Conservation (phyloP, 371 early-diverging fungal species). For the Dipsacomyces acuminosporus region DNA sequence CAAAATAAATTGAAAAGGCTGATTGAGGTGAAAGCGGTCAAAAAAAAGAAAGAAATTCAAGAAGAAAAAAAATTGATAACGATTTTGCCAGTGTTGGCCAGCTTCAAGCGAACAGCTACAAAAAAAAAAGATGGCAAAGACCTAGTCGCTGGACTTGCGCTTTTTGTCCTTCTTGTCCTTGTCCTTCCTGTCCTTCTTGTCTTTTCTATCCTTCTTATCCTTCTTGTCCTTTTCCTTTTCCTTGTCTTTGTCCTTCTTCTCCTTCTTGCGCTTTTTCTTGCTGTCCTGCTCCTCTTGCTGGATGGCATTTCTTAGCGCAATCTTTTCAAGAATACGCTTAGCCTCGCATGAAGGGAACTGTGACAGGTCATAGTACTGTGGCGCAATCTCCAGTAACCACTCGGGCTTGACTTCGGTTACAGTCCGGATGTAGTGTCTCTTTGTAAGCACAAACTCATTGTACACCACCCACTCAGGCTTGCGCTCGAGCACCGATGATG, state of each 20-base stretch:
- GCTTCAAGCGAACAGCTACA: no score
- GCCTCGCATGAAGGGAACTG: constrained; percentile 91
- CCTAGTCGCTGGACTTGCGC: no score
- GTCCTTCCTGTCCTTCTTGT: constrained; percentile 14
- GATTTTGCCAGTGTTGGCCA: no score
- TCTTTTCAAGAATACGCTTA: constrained; percentile 69
- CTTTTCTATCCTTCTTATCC: constrained; percentile 31
- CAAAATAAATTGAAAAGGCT: no score
- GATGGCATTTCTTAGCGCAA: constrained; percentile 30
- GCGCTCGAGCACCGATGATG: constrained; percentile 77
- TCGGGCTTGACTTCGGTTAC: constrained; percentile 84
- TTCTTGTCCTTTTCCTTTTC: constrained; percentile 34
- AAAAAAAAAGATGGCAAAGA: no score
- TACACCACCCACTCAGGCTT: constrained; percentile 97
- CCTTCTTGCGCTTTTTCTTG: constrained; percentile 10
- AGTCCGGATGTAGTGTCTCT: constrained; percentile 91
- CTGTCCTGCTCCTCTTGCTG: constrained; percentile 28
- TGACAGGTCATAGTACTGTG: constrained; percentile 74
- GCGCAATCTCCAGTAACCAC: constrained; percentile 87
- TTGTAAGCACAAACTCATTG: constrained; percentile 97
- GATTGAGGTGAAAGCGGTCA: no score
- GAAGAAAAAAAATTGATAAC: no score
- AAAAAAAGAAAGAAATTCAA: no score
- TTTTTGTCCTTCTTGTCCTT: background rate
- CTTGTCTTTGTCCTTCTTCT: constrained; percentile 16